Percentiles rank a stretch among this genome's conserved stretches.
Evolutionary conservation across 352 stramenopile genomes (phyloP).

Genomic region (Phytophthora pinifolia): DNA sequence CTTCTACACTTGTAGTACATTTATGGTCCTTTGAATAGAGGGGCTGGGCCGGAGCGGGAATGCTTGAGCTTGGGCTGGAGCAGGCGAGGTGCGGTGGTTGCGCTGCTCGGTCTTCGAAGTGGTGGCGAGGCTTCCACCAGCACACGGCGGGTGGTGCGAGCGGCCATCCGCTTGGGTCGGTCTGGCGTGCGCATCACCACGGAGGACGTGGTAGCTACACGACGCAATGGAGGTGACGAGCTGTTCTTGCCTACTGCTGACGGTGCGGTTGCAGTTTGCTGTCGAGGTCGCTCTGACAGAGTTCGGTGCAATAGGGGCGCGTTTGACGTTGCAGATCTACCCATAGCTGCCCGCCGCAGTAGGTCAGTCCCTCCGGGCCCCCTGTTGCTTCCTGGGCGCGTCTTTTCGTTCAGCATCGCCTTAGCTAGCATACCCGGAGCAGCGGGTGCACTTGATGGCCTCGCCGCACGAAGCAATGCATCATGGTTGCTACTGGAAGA

Average conservation of each 20-base stretch:
- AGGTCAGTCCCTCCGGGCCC: constrained; percentile 7
- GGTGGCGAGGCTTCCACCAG: constrained; percentile 78
- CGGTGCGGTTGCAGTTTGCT: constrained; percentile 8
- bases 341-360: constrained; percentile 8
- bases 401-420: neutral
- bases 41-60: too few species aligned
- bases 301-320: constrained; percentile 10
- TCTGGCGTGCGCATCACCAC: constrained; percentile 83
- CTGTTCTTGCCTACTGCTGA: constrained; percentile 12
- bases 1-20: too few species aligned
- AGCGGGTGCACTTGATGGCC: neutral
- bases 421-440: neutral
- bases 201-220: constrained; percentile 21
- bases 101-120: constrained; percentile 45
- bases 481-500: constrained; percentile 13
- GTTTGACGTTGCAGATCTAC: constrained; percentile 5
- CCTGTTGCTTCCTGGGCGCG: neutral
- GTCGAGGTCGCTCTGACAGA: constrained; percentile 16
- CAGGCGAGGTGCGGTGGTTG: constrained; percentile 23
- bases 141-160: constrained; percentile 41
- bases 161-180: constrained; percentile 56
- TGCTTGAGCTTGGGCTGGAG: constrained; percentile 20
- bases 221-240: constrained; percentile 7
- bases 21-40: too few species aligned
- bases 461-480: constrained; percentile 8